A percentile compares a stretch with the other conserved stretches of the same genome.
Evolutionary conservation across 1,284 basidiomycete species (phyloP).

Genomic region (Fistulinella cinereoalba): DNA sequence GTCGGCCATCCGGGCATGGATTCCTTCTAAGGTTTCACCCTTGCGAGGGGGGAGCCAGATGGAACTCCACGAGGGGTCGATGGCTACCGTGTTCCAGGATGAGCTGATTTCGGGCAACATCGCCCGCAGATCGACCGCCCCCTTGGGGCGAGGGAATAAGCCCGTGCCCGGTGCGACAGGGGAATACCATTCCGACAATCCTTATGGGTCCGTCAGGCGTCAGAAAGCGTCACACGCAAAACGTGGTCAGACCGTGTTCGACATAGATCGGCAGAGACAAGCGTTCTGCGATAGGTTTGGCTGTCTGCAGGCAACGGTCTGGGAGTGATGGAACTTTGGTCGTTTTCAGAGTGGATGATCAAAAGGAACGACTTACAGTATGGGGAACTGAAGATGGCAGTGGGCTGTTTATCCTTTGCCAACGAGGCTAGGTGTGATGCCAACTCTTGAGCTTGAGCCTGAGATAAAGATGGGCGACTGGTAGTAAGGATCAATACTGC

Average conservation of each 20-base stretch:
- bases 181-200: constrained; percentile 83
- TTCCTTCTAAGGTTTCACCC: constrained; percentile 64
- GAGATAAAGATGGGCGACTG: constrained; percentile 1
- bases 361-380: constrained; percentile 52
- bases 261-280: constrained; percentile 69
- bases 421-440: constrained; percentile 62
- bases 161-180: constrained; percentile 65
- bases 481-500: neutral
- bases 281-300: constrained; percentile 58
- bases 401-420: constrained; percentile 67
- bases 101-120: constrained; percentile 59
- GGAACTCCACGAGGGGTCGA: constrained; percentile 60
- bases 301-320: constrained; percentile 85
- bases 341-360: neutral
- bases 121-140: constrained; percentile 47
- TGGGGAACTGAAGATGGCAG: constrained; percentile 76
- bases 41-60: constrained; percentile 68
- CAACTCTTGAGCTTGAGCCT: constrained; percentile 76
- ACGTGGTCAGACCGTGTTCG: constrained; percentile 59
- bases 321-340: constrained; percentile 9
- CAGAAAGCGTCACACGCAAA: neutral
- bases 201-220: constrained; percentile 29
- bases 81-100: constrained; percentile 58
- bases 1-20: constrained; percentile 60
- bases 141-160: constrained; percentile 66